A percentile compares a stretch with the other conserved stretches of the same genome.
Conservation (phyloP, 164 flowering plant species). For the Kingdonia uniflora region DNA sequence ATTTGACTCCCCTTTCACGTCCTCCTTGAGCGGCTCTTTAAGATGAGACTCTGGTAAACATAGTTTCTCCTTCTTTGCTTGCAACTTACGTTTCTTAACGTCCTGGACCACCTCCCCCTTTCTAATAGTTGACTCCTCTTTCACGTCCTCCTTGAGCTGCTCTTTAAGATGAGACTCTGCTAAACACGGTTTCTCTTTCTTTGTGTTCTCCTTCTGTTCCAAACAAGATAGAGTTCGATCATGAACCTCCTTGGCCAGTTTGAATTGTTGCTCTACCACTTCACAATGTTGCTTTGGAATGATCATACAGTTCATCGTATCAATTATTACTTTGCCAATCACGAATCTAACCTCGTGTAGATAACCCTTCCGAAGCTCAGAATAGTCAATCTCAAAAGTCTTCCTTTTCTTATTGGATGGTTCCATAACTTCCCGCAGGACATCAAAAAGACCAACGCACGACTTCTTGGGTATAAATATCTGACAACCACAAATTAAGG, state of each 20-base stretch:
- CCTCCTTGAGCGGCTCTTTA: neutral
- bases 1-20: neutral
- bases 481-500: constrained; percentile 21
- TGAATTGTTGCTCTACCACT: no score
- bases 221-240: no score
- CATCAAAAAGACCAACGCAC: constrained; percentile 39
- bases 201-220: no score
- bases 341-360: constrained; percentile 47
- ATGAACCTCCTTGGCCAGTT: neutral
- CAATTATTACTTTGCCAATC: constrained; percentile 65
- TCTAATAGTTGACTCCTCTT: neutral
- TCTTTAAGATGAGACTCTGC: neutral
- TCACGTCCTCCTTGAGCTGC: neutral
- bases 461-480: constrained; percentile 40
- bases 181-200: neutral
- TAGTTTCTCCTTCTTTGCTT: neutral
- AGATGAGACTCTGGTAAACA: neutral
- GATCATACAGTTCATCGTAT: constrained; percentile 37
- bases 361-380: constrained; percentile 42
- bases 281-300: constrained; percentile 2
- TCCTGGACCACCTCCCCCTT: neutral
- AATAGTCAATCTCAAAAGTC: constrained; percentile 28
- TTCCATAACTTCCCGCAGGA: constrained; percentile 24
- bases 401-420: constrained; percentile 14
- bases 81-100: neutral